Percentiles rank a stretch among this genome's conserved stretches.
phyloP scores from a whole-genome alignment of 2,329 filamentous ascomycete genomes.

The Alternaria sp. region DNA sequence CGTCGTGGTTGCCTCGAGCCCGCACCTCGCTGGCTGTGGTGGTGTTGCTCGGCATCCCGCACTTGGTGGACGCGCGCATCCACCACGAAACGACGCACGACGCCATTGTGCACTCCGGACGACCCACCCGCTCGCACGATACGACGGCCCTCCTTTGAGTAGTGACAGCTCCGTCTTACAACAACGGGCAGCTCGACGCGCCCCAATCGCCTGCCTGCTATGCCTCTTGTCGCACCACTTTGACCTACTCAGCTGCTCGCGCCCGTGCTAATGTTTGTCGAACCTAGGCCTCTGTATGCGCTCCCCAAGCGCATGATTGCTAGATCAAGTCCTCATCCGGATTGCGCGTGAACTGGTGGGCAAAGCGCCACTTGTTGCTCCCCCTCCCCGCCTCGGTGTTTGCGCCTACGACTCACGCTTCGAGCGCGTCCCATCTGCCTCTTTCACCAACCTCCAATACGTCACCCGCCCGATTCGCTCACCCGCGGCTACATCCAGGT shows the following conservation, averaged over 20 bases:
- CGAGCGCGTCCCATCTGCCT: slow-evolving; percentile 28
- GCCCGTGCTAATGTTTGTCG: slow-evolving; percentile 50
- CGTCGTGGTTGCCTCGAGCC: slow-evolving; percentile 24
- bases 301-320: slow-evolving; percentile 40
- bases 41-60: slow-evolving; percentile 34
- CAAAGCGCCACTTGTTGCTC: slow-evolving; percentile 28
- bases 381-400: slow-evolving; percentile 22
- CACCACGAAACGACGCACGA: slow-evolving; percentile 42
- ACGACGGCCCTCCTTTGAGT: slow-evolving; percentile 39
- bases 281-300: slow-evolving; percentile 38
- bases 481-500: neutral
- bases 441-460: slow-evolving; percentile 22
- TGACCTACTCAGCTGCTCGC: slow-evolving; percentile 34
- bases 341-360: slow-evolving; percentile 37
- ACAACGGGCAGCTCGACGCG: slow-evolving; percentile 39
- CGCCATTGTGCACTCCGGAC: slow-evolving; percentile 39
- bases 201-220: slow-evolving; percentile 34
- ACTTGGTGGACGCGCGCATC: slow-evolving; percentile 35
- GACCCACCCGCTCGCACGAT: slow-evolving; percentile 34
- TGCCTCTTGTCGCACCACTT: slow-evolving; percentile 37
- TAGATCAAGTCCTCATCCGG: slow-evolving; percentile 24
- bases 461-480: slow-evolving; percentile 4
- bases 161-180: slow-evolving; percentile 51
- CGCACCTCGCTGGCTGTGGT: slow-evolving; percentile 23
- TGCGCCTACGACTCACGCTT: slow-evolving; percentile 34